phyloP scores from a whole-genome alignment of 2,329 filamentous ascomycete species.

The Trichoderma sp. region DNA sequence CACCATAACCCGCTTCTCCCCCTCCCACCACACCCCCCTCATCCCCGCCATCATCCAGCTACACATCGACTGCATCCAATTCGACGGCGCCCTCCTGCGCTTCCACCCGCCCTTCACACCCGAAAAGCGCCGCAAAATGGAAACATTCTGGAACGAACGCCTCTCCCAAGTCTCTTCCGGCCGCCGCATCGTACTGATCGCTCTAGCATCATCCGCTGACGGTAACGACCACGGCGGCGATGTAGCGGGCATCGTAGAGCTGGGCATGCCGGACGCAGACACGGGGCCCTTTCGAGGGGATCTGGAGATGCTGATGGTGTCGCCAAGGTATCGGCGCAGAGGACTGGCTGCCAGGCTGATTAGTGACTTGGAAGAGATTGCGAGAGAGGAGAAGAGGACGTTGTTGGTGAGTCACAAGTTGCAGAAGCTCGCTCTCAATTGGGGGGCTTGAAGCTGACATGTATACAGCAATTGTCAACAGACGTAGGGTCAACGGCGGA shows the following conservation, averaged over 20 bases:
- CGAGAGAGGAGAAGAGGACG: slow-evolving; percentile 20
- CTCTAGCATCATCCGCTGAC: background rate
- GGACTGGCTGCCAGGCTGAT: slow-evolving; percentile 24
- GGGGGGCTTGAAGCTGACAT: background rate
- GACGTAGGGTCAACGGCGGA: slow-evolving; percentile 28
- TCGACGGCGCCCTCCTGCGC: slow-evolving; percentile 26
- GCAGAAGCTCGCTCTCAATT: too few species aligned
- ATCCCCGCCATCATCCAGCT: slow-evolving; percentile 20
- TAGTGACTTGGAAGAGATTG: slow-evolving; percentile 19
- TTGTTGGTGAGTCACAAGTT: slow-evolving; percentile 22
- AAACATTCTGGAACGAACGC: slow-evolving; percentile 26
- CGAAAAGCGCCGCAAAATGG: slow-evolving; percentile 24
- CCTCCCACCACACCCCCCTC: background rate
- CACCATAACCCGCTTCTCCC: slow-evolving; percentile 6
- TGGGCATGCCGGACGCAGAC: slow-evolving; percentile 26
- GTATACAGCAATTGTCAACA: slow-evolving; percentile 21
- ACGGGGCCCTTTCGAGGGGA: slow-evolving; percentile 27
- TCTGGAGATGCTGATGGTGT: slow-evolving; percentile 30
- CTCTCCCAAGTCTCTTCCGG: slow-evolving; percentile 7
- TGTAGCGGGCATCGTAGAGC: slow-evolving; percentile 24
- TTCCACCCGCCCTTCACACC: slow-evolving; percentile 29
- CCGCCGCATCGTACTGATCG: slow-evolving; percentile 21
- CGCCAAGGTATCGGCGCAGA: slow-evolving; percentile 17
- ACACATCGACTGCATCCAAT: slow-evolving; percentile 25
- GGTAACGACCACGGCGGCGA: slow-evolving; percentile 1